Base-by-base conservation (phyloP, 495 filamentous ascomycete genomes). In the Trichoderma asperelloides region DNA sequence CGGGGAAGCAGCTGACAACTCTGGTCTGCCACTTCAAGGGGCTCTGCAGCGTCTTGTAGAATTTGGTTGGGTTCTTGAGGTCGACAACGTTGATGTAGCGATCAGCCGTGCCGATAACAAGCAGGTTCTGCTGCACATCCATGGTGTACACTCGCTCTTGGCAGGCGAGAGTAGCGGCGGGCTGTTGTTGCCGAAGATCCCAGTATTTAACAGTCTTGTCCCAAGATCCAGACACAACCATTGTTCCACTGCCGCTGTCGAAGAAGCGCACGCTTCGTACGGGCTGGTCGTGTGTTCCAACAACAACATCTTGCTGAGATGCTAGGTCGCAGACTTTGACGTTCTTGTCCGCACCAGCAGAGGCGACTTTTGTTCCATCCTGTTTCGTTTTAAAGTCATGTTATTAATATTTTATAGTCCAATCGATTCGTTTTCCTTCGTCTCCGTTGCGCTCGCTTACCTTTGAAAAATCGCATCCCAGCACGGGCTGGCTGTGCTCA, bases 191-290 rank as follows among this genome's bases (percentile, higher is more conserved):
- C 21, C 92, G 88, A 63, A 96, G 76, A 75, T 98, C 94, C 94
- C 94, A 98, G 79, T 94, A 96, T 75, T 95, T 96, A 76, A 98
- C 80, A 1, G 88, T 95, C 81, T 95, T 96, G 79, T 98, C 94
- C 94, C 94, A 98, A 2, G 90, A 93, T 43, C 94, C 94, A 1
- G 94, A 95, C 28, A 93, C 87, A 39, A 97, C 82, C 74, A 95
- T 87, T 70, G 80, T 88, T 66, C 76, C 74, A 55, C 79, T 78
- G 70, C 78, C 80, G 65, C 75, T 82, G 71, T 85, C 82, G 71
- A 94, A 89, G 81, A 93, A 93, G 62, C 91, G 87, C 51, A 89
- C 88, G 74, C 82, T 87, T 69, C 87, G 86, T 69, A 98, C 88
- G 2, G 94, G 91, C 57, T 87, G 84, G 68, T 92, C 91, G 77